Evolutionary conservation across 1,284 basidiomycete species (phyloP).

Genomic region (Baeospora myosura): DNA sequence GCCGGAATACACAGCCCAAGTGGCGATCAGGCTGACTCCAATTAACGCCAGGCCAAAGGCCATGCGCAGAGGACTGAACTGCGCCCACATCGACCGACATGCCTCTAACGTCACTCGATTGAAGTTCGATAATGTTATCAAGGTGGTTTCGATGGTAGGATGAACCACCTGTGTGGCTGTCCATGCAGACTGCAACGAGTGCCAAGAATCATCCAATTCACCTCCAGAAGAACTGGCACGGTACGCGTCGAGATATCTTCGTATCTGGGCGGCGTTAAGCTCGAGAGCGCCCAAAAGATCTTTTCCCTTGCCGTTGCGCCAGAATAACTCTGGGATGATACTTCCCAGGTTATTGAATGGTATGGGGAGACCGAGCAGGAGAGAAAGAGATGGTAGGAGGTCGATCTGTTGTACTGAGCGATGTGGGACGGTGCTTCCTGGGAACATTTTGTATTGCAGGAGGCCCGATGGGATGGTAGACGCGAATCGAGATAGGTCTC

Average conservation of each 20-base stretch:
- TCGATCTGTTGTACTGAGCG: slow-evolving; percentile 90
- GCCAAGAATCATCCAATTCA: slow-evolving; percentile 66
- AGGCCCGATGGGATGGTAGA: slow-evolving; percentile 38
- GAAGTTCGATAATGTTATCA: slow-evolving; percentile 44
- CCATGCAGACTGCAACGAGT: slow-evolving; percentile 43
- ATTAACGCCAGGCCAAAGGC: slow-evolving; percentile 54
- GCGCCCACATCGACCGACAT: slow-evolving; percentile 89
- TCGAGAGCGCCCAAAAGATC: slow-evolving; percentile 50
- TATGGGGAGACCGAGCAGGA: slow-evolving; percentile 90
- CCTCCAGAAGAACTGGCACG: slow-evolving; percentile 58
- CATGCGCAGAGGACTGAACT: slow-evolving; percentile 83
- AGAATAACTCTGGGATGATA: slow-evolving; percentile 87
- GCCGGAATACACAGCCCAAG: slow-evolving; percentile 41
- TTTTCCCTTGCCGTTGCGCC: slow-evolving; percentile 30
- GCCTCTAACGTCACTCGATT: slow-evolving; percentile 58
- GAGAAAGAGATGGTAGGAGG: slow-evolving; percentile 81
- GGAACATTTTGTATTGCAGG: slow-evolving; percentile 53
- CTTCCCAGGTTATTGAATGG: slow-evolving; percentile 94
- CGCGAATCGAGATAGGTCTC: slow-evolving; percentile 31
- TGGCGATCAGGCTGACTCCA: slow-evolving; percentile 36
- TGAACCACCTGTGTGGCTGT: slow-evolving; percentile 19
- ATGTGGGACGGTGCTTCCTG: slow-evolving; percentile 45
- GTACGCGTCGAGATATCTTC: slow-evolving; percentile 73
- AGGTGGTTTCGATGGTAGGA: slow-evolving; percentile 22
- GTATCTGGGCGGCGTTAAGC: slow-evolving; percentile 75